phyloP scores from a whole-genome alignment of 2,329 filamentous ascomycete species.

The Arthrobotrys conoides region DNA sequence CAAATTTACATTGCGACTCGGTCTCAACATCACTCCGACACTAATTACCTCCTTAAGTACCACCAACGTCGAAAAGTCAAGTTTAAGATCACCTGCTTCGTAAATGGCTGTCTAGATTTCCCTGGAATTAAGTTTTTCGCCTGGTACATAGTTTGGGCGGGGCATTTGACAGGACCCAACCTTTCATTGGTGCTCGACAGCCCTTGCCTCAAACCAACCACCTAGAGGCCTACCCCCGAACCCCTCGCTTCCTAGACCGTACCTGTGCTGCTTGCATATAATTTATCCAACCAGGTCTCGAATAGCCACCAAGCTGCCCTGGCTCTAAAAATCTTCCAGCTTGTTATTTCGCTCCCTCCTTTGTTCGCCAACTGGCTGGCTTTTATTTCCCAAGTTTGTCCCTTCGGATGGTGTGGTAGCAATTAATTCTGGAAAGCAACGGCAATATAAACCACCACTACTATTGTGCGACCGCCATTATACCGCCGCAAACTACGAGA shows the following conservation, averaged over 20 bases:
- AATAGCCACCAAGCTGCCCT: slow-evolving; percentile 5
- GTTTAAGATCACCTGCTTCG: neutral
- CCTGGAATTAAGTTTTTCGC: neutral
- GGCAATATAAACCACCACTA: slow-evolving; percentile 36
- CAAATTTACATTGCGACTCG: neutral
- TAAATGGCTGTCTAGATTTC: neutral
- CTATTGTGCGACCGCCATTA: too few species aligned
- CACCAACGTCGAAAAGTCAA: neutral
- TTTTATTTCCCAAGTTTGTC: slow-evolving; percentile 15
- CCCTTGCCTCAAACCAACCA: slow-evolving; percentile 14
- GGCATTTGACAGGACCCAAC: neutral
- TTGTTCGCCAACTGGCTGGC: neutral
- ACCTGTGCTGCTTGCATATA: slow-evolving; percentile 7
- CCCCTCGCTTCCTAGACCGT: slow-evolving; percentile 17
- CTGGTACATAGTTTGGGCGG: neutral
- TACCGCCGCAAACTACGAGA: neutral
- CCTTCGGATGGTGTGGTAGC: slow-evolving; percentile 39
- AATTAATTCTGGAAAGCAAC: slow-evolving; percentile 26
- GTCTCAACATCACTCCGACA: too few species aligned
- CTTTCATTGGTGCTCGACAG: neutral
- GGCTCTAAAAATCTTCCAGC: slow-evolving; percentile 4
- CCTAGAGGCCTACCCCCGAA: neutral
- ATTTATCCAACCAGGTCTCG: slow-evolving; percentile 9
- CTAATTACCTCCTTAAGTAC: too few species aligned
- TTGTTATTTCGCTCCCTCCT: neutral